These are phyloP conservation scores for Quercus dentata DNA, from an alignment of 306 rosid genomes.

Conservation along the genomic window DNA sequence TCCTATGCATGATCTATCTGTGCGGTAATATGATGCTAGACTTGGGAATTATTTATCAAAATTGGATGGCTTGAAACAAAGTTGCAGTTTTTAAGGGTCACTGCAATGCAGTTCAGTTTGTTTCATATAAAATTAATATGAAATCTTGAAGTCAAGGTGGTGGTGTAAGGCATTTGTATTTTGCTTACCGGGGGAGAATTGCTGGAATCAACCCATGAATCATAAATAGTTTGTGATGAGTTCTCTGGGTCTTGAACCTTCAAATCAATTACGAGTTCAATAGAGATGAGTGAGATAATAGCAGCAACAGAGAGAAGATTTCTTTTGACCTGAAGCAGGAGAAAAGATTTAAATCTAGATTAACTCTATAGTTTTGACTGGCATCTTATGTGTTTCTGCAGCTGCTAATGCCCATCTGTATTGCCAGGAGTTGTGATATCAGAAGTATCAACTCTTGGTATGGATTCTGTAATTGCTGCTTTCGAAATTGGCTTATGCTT, in stretches of 20 bases:
- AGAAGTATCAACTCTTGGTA: not conserved
- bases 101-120: not conserved
- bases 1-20: not conserved
- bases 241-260: constrained; percentile 72
- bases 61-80: constrained; percentile 3
- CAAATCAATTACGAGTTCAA: constrained; percentile 10
- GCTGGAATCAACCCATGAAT: constrained; percentile 51
- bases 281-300: not conserved
- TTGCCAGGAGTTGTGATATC: not conserved
- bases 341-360: not conserved
- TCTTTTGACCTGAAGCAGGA: not conserved
- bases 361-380: not conserved
- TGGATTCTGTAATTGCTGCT: not conserved
- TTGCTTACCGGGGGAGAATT: constrained; percentile 44
- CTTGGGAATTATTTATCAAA: not conserved
- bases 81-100: not conserved
- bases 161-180: not conserved
- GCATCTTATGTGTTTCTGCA: not conserved
- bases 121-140: not conserved
- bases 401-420: not conserved
- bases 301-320: not conserved
- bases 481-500: not conserved
- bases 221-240: constrained; percentile 59
- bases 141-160: not conserved
- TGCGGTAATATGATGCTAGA: not conserved